Evolutionary conservation across 2,329 filamentous ascomycete species (phyloP), one percentile per base, ranked within the genome.

Genomic region (Rutstroemia sp.): DNA sequence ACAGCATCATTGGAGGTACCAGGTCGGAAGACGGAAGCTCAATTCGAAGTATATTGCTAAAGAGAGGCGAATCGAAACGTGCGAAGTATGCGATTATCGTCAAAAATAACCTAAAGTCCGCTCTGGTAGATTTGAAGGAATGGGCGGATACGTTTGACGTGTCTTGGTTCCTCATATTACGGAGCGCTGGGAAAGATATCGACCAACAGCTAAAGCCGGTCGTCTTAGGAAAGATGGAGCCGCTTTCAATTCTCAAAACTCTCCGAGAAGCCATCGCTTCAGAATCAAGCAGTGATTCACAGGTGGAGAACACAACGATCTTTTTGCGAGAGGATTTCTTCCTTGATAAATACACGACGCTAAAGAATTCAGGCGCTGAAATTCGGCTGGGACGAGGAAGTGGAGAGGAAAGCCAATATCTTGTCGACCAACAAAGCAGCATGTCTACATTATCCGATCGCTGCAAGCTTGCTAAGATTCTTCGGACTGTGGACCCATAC

Each of bases 141-240:
- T 66, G 64, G 64, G 61, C 64, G 49, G 45, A 38, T 1, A 52
- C 56, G 46, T 66, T 56, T 45, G 64, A 66, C 39, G 62, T 62
- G 8, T 51, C 56, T 25, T 65, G 64, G 64, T 56, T 61, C 2
- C 51, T 65, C 46, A 61, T 63, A 23, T 61, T 63, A 46, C 57
- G 52, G 57, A 9, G 5, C 10, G 9, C 41, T 9, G 41, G 41
- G n/a, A 44, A 44, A 14, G 41, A 44, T 9, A 9, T 44, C 6
- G 41, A 44, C 16, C 41, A 12, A 16, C n/a, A 44, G n/a, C 41
- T 44, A 9, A n/a, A 44, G n/a, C n/a, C 41, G 7, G 19, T 44
- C 16, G 41, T 16, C 4, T 0, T 21, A 18, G 41, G 16, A 44
- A 16, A 44, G n/a, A n/a, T 10, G n/a, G 41, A 21, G 2, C 41